A percentile compares a stretch with the other conserved stretches of the same genome.
Evolutionary conservation across 495 filamentous ascomycete genomes (phyloP).

Genomic region (Lasiosphaeriaceae sp.): DNA sequence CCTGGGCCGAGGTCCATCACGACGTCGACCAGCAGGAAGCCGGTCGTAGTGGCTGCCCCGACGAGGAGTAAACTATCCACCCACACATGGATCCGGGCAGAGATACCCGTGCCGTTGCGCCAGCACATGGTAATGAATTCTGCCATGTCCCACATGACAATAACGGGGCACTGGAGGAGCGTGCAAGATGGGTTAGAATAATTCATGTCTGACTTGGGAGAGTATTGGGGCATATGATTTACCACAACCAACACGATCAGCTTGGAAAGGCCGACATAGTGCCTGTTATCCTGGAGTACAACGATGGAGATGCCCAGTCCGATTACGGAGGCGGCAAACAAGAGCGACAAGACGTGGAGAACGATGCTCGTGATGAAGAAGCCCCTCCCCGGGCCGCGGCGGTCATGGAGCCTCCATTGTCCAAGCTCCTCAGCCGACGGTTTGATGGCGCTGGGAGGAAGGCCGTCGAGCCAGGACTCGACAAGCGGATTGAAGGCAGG

Average conservation of each 20-base stretch:
- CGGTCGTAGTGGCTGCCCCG: neutral
- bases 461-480: constrained; percentile 24
- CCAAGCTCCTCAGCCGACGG: constrained; percentile 15
- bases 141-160: constrained; percentile 14
- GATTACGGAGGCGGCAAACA: constrained; percentile 8
- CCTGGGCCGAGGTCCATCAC: constrained; percentile 6
- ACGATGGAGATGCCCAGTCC: constrained; percentile 8
- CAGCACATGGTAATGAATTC: constrained; percentile 11
- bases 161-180: constrained; percentile 12
- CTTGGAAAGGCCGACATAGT: neutral
- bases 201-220: too few relatives aligned
- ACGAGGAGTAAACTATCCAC: constrained; percentile 13
- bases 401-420: constrained; percentile 18
- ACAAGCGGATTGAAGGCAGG: constrained; percentile 12
- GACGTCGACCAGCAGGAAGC: constrained; percentile 10
- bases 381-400: constrained; percentile 5
- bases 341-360: constrained; percentile 16
- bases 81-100: constrained; percentile 10
- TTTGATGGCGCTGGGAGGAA: constrained; percentile 11
- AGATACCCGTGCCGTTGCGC: constrained; percentile 10
- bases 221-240: neutral
- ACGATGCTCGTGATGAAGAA: constrained; percentile 12
- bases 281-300: neutral
- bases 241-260: constrained; percentile 11
- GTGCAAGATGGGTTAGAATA: too few relatives aligned